Evolutionary conservation across 345 rosid species (phyloP).

Genomic region (Arabidopsis suecica): DNA sequence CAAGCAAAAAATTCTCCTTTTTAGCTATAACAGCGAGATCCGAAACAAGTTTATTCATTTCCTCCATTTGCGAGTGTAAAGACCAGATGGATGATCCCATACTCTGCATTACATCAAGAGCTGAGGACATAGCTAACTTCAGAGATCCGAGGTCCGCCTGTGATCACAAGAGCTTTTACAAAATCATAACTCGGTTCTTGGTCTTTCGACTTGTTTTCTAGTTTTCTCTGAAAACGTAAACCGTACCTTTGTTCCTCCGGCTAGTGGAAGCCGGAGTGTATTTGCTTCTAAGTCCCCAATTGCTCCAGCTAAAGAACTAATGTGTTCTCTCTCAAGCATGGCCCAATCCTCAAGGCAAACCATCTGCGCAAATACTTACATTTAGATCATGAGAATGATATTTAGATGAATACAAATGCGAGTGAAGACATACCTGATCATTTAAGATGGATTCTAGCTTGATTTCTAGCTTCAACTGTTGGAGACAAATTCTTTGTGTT

Average conservation of each 20-base stretch:
- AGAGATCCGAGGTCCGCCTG: constrained; percentile 78
- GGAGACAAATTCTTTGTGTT: constrained; percentile 62
- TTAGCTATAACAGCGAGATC: constrained; percentile 64
- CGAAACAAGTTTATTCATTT: constrained; percentile 59
- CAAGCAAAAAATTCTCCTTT: constrained; percentile 65
- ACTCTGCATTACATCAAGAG: constrained; percentile 82
- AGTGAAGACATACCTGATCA: constrained; percentile 64
- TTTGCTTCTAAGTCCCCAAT: constrained; percentile 84
- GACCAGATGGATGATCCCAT: constrained; percentile 77
- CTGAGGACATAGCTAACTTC: constrained; percentile 79
- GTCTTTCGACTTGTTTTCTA: background rate
- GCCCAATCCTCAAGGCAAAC: constrained; percentile 80
- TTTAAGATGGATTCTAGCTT: constrained; percentile 69
- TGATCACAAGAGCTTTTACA: constrained; percentile 31
- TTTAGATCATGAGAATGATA: constrained; percentile 27
- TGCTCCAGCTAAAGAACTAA: constrained; percentile 70
- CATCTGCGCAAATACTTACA: constrained; percentile 56
- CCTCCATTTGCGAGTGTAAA: constrained; percentile 70
- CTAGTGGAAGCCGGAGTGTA: constrained; percentile 81
- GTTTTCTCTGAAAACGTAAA: constrained; percentile 24
- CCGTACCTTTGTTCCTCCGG: constrained; percentile 78
- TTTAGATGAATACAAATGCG: background rate
- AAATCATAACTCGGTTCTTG: constrained; percentile 7
- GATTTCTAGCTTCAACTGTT: constrained; percentile 68
- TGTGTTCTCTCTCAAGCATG: constrained; percentile 74